Base-by-base conservation (phyloP, 1,139 yeast genomes). In the Yarrowia galli region DNA sequence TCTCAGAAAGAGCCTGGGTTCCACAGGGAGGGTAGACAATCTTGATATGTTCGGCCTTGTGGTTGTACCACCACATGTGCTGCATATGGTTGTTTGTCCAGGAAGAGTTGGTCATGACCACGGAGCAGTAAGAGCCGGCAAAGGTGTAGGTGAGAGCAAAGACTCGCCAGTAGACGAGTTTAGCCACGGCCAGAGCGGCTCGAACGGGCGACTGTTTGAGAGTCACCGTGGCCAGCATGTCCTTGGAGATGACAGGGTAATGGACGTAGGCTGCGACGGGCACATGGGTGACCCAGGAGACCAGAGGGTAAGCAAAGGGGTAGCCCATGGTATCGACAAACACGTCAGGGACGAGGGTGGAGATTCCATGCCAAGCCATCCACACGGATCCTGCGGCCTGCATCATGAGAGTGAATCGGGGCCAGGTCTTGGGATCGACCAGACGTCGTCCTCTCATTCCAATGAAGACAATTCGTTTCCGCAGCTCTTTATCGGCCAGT, bases 291-390 rank as follows among this genome's bases (percentile, higher is more conserved):
- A 86, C 75, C 72, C 80, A 75, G 23, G 83, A 78, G 0, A 91
- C 85, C 43, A 88, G 74, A 0, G 91, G 90, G 76, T 92, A 92
- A 40, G 89, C 81, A 68, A 95, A 95, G 0, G 99, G 98, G 70
- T 91, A 86, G 0, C 99, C 99, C 84, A 92, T 89, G 1, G 99
- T 93, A 75, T 96, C 99, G 43, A 95, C 82, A 87, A 93, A 92
- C n/a, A 92, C 83, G 77, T 95, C 98, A 0, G 98, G 98, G 9
- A 89, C 82, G 51, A 91, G 82, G 71, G 83, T 84, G 70, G 80
- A 79, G 69, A 92, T 76, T 0, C 97, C 97, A 75, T 91, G 96
- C 67, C 86, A 79, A 0, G 91, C 85, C 58, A 95, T 80, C 23
- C 89, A 71, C 13, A 86, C 75, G 0, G 97, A 87, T 0, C 98